Evolutionary conservation across 176 grass and related monocot species (phyloP), one percentile per base, ranked within the genome.

Genomic region (Zoysia pacifica): DNA sequence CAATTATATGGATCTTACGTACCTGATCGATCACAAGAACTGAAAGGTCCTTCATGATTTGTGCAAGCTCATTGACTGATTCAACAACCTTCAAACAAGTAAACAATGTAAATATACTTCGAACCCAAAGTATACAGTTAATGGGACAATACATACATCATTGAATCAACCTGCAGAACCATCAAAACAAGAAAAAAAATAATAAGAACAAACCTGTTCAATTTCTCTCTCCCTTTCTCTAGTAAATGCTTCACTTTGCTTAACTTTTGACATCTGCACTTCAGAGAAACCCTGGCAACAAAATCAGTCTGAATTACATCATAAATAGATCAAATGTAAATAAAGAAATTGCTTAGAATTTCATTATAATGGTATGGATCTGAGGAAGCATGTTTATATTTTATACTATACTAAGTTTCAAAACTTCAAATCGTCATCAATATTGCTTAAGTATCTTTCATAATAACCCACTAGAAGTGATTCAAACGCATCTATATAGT

Each of bases 1-100:
- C 41, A 83, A 58, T 73, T 72, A 69, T n/a, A n/a, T n/a, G n/a
- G n/a, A n/a, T 65, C 65, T 70, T 39, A 50, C 62, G 52, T 98
- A 98, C 95, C 91, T 98, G 95, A 84, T 98, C 95, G 51, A 98
- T 98, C 46, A 94, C 95, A 37, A 98, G 86, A 84, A 94, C 88
- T 52, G 95, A 98, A 85, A 98, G 90, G 87, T 98, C 95, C 86
- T 94, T 94, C 95, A 98, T 98, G 82, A 98, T 98, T 81, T 94
- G 92, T 75, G 95, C 95, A 94, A 98, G 95, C 58, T 94, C 95
- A 9, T 93, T 90, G 36, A 98, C 95, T 70, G 95, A 98, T 91
- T 98, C 92, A 0, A 89, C 86, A 90, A 98, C 92, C 95, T 98
- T 77, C 83, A 91, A 75, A 72, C 16, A 92, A 82, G 58, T 20